phyloP scores from a whole-genome alignment of 306 rosid genomes.

The Adenanthera pavonina region DNA sequence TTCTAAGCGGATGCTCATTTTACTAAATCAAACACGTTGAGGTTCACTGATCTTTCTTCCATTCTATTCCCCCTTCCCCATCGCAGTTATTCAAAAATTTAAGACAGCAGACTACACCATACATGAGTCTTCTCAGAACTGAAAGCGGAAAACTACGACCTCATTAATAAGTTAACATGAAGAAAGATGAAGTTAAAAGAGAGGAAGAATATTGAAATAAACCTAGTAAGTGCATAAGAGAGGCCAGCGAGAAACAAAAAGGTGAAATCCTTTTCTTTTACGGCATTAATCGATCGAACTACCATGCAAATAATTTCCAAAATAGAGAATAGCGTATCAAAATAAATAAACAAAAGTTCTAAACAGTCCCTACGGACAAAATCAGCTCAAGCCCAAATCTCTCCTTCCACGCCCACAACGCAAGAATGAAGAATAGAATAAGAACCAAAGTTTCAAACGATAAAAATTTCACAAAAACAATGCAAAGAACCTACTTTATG shows the following conservation, averaged over 20 bases:
- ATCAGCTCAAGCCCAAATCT: not conserved
- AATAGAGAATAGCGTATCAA: not conserved
- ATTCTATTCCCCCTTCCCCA: not conserved
- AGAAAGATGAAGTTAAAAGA: not conserved
- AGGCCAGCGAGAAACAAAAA: not conserved
- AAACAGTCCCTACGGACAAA: not conserved
- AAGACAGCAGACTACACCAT: not conserved
- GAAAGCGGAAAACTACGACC: not conserved
- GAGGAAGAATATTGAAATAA: not conserved
- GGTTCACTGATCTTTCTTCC: not conserved
- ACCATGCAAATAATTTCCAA: not conserved
- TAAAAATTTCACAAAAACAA: not conserved
- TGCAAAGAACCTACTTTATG: slow-evolving; percentile 11
- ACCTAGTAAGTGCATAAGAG: not conserved
- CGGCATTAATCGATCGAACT: not conserved
- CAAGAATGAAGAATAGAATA: not conserved
- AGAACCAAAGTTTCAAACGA: not conserved
- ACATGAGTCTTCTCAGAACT: not conserved
- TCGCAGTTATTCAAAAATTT: not conserved
- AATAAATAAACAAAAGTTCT: not conserved
- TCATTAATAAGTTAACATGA: not conserved
- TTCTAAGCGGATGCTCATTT: not conserved
- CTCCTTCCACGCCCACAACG: not conserved
- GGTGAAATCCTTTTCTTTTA: not conserved
- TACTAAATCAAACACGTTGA: not conserved